Base-by-base conservation (phyloP, 2,329 filamentous ascomycete genomes). In the Cladosporium sp. region DNA sequence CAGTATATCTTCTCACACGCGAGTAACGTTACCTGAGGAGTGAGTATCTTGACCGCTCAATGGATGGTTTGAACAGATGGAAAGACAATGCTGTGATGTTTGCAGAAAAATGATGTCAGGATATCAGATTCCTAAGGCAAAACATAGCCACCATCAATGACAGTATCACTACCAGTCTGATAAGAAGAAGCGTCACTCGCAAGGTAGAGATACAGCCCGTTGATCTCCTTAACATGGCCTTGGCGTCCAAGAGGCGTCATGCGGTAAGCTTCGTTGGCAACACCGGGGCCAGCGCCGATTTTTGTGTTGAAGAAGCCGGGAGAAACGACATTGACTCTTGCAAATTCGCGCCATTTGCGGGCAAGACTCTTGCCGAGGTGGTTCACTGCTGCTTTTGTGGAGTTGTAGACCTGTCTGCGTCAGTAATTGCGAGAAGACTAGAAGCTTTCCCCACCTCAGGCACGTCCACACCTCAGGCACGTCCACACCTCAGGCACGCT, bases 221-320 rank as follows among this genome's bases (percentile, higher is more conserved):
- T 67, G 53, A 68, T 64, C 58, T 68, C 65, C 45, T 61, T 62
- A 8, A 57, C 56, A 49, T 66, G 51, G 1, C 63, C 65, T 39
- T 64, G 60, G 34, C 65, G 76, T 68, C 64, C 76, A 13, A 79
- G 58, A 2, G 70, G 68, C 0, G 77, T 68, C 77, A 80, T 79
- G 1, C 73, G 61, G 39, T 73, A 69, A 1, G 70, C 73, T 59
- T 80, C 77, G 17, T 78, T 73, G 7, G 74, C 54, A 2, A 69
- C 68, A 2, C 51, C 38, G 0, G 70, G 68, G 13, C 70, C 65
- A 0, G 76, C 77, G 0, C 76, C 75, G 70, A 81, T 78, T 56
- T 77, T 77, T 0, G 78, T 81, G 48, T 79, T 71, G 56, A 81
- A 78, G 63, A 78, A 82, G 9, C 76, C 76, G 0, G 76, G 76